These are phyloP conservation scores for Trypanosomatidae sp. DNA, from an alignment of 208 protist species.

Conservation along the genomic window DNA sequence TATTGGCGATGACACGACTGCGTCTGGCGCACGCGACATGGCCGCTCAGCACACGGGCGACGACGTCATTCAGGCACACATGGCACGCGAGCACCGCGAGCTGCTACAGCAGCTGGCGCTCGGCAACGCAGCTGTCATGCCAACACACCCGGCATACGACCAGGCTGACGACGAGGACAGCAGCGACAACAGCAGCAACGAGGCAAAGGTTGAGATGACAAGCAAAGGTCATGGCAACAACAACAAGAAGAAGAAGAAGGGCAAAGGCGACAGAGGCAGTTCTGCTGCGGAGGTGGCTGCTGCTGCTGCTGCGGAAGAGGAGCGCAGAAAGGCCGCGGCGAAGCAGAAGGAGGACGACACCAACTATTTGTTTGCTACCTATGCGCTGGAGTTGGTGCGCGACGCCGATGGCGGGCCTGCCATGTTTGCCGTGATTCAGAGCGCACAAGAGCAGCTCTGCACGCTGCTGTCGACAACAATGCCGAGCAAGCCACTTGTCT, in stretches of 20 bases:
- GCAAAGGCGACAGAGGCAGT: not conserved
- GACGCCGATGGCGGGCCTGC: constrained; percentile 18
- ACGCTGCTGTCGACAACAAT: constrained; percentile 4
- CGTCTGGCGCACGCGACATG: too few species aligned
- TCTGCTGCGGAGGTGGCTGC: too few species aligned
- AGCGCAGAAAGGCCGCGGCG: too few species aligned
- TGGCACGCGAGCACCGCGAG: constrained; percentile 13
- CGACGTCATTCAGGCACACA: constrained; percentile 2
- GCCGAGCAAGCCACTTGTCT: constrained; percentile 8
- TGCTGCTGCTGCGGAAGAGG: too few species aligned
- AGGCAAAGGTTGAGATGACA: not conserved
- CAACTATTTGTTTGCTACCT: constrained; percentile 7
- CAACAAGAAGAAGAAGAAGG: constrained; percentile 2
- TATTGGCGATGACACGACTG: too few species aligned
- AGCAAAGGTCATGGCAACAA: constrained; percentile 1
- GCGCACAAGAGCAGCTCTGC: constrained; percentile 25
- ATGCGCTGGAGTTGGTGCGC: constrained; percentile 14
- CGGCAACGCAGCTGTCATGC: too few species aligned
- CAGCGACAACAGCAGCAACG: constrained; percentile 2
- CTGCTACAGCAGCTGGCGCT: constrained; percentile 1
- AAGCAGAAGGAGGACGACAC: not conserved
- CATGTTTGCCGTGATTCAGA: constrained; percentile 34
- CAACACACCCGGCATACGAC: too few species aligned
- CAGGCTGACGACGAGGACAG: not conserved
- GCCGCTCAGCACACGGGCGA: too few species aligned